phyloP scores from a whole-genome alignment of 2,329 filamentous ascomycete species.

The Cladosporium phlei region DNA sequence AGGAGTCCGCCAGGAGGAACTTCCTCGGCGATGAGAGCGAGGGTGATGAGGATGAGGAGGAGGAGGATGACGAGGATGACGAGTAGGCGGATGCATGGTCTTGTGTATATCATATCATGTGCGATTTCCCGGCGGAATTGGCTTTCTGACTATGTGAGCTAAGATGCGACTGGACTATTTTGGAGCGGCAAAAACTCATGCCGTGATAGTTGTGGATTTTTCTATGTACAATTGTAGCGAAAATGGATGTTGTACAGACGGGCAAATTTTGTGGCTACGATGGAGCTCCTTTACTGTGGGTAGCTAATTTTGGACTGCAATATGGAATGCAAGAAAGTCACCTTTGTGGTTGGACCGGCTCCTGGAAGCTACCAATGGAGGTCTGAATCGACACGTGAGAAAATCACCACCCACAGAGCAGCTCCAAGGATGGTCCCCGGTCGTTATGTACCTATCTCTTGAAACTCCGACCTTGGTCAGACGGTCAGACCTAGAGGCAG shows the following conservation, averaged over 20 bases:
- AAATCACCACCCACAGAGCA: too few relatives aligned
- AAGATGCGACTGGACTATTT: not conserved
- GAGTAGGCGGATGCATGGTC: conserved; percentile 7
- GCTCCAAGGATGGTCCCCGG: too few relatives aligned
- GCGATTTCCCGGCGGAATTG: not conserved
- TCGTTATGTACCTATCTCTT: too few relatives aligned
- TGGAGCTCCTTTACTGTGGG: too few relatives aligned
- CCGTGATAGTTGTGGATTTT: conserved; percentile 5
- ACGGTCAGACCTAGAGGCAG: too few relatives aligned
- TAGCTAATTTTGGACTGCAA: too few relatives aligned
- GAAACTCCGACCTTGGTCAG: too few relatives aligned
- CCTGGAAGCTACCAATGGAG: too few relatives aligned
- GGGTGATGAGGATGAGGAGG: conserved; percentile 19
- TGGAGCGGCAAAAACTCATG: conserved; percentile 1
- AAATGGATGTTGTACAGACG: conserved; percentile 6
- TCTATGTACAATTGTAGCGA: conserved; percentile 13
- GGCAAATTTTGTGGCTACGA: too few relatives aligned
- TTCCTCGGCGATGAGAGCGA: conserved; percentile 28
- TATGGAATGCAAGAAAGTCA: too few relatives aligned
- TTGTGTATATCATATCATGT: conserved; percentile 11
- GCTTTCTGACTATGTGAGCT: not conserved
- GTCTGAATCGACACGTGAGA: too few relatives aligned
- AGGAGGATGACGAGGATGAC: conserved; percentile 11
- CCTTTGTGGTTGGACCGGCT: too few relatives aligned
- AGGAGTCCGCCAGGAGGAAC: conserved; percentile 30